These are phyloP conservation scores for Funneliformis geosporum DNA, from an alignment of 192 early-diverging fungal species.

Conservation along the genomic window DNA sequence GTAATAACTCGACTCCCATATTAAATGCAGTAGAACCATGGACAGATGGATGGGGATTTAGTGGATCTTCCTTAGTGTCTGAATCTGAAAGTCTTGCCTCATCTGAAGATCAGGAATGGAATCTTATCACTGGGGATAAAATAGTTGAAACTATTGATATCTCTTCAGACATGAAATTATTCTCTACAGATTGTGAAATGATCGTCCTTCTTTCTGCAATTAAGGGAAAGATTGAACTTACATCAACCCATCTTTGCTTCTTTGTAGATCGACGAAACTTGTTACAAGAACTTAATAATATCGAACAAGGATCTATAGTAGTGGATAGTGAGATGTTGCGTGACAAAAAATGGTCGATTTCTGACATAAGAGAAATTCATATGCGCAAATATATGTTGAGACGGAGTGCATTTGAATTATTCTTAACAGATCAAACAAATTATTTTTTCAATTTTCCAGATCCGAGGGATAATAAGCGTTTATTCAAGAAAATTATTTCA, in stretches of 20 bases:
- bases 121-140: constrained; percentile 21
- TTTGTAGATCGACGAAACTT: constrained; percentile 24
- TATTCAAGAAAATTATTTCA: constrained; percentile 13
- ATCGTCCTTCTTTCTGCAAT: constrained; percentile 24
- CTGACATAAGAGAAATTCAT: constrained; percentile 30
- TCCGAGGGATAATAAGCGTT: not conserved
- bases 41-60: constrained; percentile 21
- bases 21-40: constrained; percentile 29
- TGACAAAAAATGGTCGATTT: constrained; percentile 32
- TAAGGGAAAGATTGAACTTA: constrained; percentile 29
- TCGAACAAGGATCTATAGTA: constrained; percentile 30
- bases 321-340: constrained; percentile 27
- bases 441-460: constrained; percentile 34
- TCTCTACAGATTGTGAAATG: constrained; percentile 27
- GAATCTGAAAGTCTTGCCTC: constrained; percentile 15
- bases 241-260: constrained; percentile 20
- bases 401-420: constrained; percentile 31
- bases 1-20: not conserved
- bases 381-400: constrained; percentile 29
- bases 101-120: constrained; percentile 33
- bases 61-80: not conserved
- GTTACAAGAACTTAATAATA: constrained; percentile 31
- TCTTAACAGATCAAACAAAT: constrained; percentile 32
- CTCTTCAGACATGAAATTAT: constrained; percentile 14
- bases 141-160: constrained; percentile 27